Conservation (phyloP, 116 monocot genomes). For the Iris pallida region DNA sequence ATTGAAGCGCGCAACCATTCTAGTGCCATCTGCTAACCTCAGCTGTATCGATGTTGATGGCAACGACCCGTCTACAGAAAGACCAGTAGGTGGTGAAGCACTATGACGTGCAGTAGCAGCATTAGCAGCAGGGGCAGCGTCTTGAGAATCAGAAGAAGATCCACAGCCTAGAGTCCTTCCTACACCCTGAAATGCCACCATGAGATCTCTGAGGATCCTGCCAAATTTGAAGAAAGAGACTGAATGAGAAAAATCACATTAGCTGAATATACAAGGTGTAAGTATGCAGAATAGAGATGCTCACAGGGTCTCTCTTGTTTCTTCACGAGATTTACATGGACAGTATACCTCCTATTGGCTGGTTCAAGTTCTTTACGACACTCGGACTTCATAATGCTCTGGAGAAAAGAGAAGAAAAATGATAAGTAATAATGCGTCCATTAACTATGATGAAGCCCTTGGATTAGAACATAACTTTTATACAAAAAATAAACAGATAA, state of each 20-base stretch:
- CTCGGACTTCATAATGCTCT: conserved; percentile 85
- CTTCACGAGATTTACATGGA: conserved; percentile 76
- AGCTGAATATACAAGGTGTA: background rate
- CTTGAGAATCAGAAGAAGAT: conserved; percentile 12
- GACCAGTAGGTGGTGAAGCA: conserved; percentile 12
- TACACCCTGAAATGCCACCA: conserved; percentile 56
- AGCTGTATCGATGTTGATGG: conserved; percentile 82
- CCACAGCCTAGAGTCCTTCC: conserved; percentile 81
- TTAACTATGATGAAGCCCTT: no score
- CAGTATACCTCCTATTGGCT: conserved; percentile 58
- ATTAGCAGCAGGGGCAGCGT: conserved; percentile 12
- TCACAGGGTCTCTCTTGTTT: conserved; percentile 48
- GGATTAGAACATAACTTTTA: no score
- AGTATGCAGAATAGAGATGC: background rate
- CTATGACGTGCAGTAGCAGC: background rate
- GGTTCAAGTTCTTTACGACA: conserved; percentile 88
- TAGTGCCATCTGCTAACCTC: conserved; percentile 82
- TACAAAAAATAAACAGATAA: no score
- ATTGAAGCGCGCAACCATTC: conserved; percentile 84
- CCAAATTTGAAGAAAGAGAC: background rate
- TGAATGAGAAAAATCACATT: background rate
- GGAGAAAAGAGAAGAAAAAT: conserved; percentile 6
- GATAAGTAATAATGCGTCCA: no score
- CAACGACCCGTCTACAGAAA: conserved; percentile 48
- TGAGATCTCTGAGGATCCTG: conserved; percentile 60